Base-by-base conservation (phyloP, 768 basidiomycete genomes). In the Boletus rex-veris region DNA sequence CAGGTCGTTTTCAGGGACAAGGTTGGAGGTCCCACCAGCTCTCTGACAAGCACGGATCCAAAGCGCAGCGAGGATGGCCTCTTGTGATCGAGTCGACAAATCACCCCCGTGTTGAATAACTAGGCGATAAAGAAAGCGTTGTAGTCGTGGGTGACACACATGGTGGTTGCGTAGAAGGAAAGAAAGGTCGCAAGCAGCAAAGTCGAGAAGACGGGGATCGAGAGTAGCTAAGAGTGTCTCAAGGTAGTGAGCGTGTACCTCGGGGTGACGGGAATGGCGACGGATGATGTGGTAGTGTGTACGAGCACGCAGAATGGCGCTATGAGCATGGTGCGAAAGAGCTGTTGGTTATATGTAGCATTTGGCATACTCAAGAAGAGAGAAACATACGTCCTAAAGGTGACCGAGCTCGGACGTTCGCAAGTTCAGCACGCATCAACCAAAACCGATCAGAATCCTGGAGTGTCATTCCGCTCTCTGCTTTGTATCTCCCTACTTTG, bases 371-470 rank as follows among this genome's bases (percentile, higher is more conserved):
- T 35, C 36, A 35, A 18, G 10, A 42, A 46, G 42, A 54, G 24
- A 26, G 7, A 18, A 28, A 36, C 69, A 24, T 50, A 71, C 68
- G 39, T 24, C 52, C 39, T 31, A 11, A 46, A 37, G 16, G 45
- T n/a, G 45, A 26, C 33, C 28, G 24, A 24, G 52, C 45, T n/a
- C 60, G 61, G 21, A 66, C 62, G 30, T 57, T 57, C 14, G 71
- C 73, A 9, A 82, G 67, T 30, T 71, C 61, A 12, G 77, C 78
- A 33, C 70, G 77, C 79, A 87, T 80, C 44, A 80, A 63, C 85
- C 85, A 88, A 65, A 80, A 87, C 45, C 75, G 73, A 62, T 87
- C 84, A n/a, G 76, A 71, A 40, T 71, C 67, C 15, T 55, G 64
- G 39, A 79, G 60, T 9, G 53, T 15, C 52, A 72, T 64, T 36